phyloP scores from a whole-genome alignment of 2,329 filamentous ascomycete species.

The Stemphylium lycopersici region DNA sequence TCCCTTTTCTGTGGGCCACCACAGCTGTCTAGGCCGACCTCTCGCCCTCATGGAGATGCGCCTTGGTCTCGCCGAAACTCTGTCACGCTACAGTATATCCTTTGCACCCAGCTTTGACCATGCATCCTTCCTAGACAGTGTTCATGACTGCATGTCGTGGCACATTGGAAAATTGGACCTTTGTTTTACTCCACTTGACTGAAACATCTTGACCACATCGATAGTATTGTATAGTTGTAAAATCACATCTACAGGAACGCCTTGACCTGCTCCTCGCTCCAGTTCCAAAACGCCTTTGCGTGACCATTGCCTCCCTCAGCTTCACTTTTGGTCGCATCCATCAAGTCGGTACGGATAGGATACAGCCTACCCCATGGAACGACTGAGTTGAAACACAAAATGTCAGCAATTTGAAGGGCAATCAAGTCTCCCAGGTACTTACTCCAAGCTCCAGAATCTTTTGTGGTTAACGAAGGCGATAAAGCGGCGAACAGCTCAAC shows the following conservation, averaged over 20 bases:
- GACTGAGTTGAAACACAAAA: not conserved
- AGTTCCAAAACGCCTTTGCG: not conserved
- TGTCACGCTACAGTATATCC: not conserved
- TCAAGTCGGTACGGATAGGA: not conserved
- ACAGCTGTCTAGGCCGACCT: conserved; percentile 3
- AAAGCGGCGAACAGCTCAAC: not conserved
- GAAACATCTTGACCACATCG: not conserved
- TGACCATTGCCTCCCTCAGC: not conserved
- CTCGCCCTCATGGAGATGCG: conserved; percentile 3
- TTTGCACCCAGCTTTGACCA: not conserved
- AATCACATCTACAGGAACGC: not conserved
- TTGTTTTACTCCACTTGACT: not conserved
- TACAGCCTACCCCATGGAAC: not conserved
- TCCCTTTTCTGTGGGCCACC: conserved; percentile 17
- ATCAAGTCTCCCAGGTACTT: not conserved
- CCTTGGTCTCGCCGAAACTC: conserved; percentile 2
- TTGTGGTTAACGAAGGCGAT: not conserved
- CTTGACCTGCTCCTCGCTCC: conserved; percentile 2
- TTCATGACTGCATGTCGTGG: conserved; percentile 1
- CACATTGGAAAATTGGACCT: not conserved
- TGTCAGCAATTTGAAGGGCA: not conserved
- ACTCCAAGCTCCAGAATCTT: not conserved
- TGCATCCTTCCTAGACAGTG: not conserved
- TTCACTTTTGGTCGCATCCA: not conserved
- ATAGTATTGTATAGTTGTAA: not conserved